Base-by-base conservation (phyloP, 164 flowering plant species). In the Warburgia ugandensis region DNA sequence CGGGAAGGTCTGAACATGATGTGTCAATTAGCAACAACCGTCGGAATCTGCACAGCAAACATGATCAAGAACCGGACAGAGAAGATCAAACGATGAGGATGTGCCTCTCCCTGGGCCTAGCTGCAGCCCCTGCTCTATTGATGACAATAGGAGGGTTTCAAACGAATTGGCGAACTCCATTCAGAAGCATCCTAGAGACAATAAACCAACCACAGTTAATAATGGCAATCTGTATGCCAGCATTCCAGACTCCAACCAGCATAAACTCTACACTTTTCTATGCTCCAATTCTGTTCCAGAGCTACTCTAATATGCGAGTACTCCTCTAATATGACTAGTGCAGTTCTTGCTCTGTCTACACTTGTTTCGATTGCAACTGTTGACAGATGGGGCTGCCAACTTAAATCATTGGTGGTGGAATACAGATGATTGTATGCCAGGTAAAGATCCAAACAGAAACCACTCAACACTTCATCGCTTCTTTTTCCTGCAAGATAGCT, bases 31-130 rank as follows among this genome's bases (percentile, higher is more conserved):
- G 98, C 96, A 51, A 91, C 98, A 8, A 87, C 96, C 0, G 66
- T 81, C 0, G 98, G 98, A 13, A 85, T 91, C 61, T 87, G 87
- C 68, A 70, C 88, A 4, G 97, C 97, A 30, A 91, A 91, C 78
- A 86, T 91, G 97, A 59, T 84, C 48, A 91, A 91, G 29, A 87
- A 69, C 52, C 88, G 92, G 29, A 87, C 96, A 3, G 66, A 67
- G 29, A 84, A 83, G 66, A 67, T 91, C 19, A 47, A 59, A 0
- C 81, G 83, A 14, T 86, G 89, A 90, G 96, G 98, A 27, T 91
- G 98, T 76, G 98, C 62, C 84, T 91, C 25, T 91, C 96, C 17
- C 69, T 91, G 1, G 96, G 96, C 35, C 72, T 91, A 37, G 97
- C 96, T 2, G 89, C 87, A 23, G 55, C 55, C 6, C 97, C 97